Conservation (phyloP, 1,284 basidiomycete species). For the Exobasidium cylindrosporum region DNA sequence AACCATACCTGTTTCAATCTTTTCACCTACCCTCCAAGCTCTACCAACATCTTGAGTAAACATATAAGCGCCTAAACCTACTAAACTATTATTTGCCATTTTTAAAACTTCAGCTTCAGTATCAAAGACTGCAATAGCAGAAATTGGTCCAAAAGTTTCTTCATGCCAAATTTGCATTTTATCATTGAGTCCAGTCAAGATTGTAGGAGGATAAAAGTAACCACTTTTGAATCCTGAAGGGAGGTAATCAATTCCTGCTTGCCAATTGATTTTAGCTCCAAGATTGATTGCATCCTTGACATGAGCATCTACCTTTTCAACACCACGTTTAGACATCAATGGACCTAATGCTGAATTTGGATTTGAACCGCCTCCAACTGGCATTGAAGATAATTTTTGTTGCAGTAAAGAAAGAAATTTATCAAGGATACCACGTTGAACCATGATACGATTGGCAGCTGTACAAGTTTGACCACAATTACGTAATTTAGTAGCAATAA, state of each 20-base stretch:
- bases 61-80: conserved; percentile 70
- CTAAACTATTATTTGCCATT: conserved; percentile 77
- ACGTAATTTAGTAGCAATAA: conserved; percentile 53
- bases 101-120: conserved; percentile 86
- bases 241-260: conserved; percentile 70
- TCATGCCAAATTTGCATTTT: conserved; percentile 55
- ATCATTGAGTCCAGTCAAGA: conserved; percentile 76
- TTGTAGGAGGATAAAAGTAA: conserved; percentile 80
- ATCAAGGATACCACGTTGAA: conserved; percentile 70
- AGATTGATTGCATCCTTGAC: conserved; percentile 76
- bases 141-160: conserved; percentile 56
- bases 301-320: conserved; percentile 82
- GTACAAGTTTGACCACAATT: conserved; percentile 31
- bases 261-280: conserved; percentile 72
- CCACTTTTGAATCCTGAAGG: conserved; percentile 59
- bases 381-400: conserved; percentile 78
- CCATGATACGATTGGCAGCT: conserved; percentile 55
- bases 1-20: conserved; percentile 93
- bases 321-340: conserved; percentile 79
- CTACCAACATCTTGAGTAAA: conserved; percentile 72
- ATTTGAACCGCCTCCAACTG: conserved; percentile 83
- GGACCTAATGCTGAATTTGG: conserved; percentile 78
- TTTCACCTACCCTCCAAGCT: conserved; percentile 94
- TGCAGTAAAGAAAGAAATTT: conserved; percentile 78
- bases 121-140: conserved; percentile 69